These are phyloP conservation scores for Cladophialophora psammophila DNA, from an alignment of 2,329 filamentous ascomycete species.

Conservation along the genomic window DNA sequence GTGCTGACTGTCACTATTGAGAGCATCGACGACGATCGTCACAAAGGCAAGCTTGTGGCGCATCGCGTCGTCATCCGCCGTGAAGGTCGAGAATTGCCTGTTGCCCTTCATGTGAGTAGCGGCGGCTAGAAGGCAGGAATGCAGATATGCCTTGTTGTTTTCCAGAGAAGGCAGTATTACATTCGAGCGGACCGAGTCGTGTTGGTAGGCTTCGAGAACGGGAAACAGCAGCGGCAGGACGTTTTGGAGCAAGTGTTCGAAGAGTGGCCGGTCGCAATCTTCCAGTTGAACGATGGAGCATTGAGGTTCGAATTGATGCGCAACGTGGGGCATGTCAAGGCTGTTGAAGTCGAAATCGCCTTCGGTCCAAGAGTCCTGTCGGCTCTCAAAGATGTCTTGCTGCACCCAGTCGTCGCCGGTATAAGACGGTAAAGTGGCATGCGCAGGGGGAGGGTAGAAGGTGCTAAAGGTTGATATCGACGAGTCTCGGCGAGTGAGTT, in stretches of 20 bases:
- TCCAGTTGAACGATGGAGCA: conserved; percentile 75
- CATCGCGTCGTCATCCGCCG: conserved; percentile 81
- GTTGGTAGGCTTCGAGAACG: conserved; percentile 87
- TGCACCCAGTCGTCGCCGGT: conserved; percentile 73
- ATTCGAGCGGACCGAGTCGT: conserved; percentile 79
- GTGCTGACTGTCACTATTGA: conserved; percentile 81
- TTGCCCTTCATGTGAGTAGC: conserved; percentile 90
- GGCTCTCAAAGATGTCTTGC: conserved; percentile 56
- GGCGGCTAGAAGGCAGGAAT: conserved; percentile 93
- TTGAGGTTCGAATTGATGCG: conserved; percentile 59
- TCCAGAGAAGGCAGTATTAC: conserved; percentile 87
- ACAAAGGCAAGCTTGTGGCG: conserved; percentile 90
- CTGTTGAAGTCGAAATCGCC: conserved; percentile 77
- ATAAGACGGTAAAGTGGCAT: conserved; percentile 70
- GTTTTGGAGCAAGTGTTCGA: conserved; percentile 89
- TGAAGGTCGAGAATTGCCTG: conserved; percentile 46
- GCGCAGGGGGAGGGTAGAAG: conserved; percentile 76
- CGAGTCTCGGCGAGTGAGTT: conserved; percentile 84
- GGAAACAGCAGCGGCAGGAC: conserved; percentile 91
- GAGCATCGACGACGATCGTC: conserved; percentile 80
- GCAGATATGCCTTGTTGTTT: conserved; percentile 89
- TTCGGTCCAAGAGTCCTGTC: conserved; percentile 69
- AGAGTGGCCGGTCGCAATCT: conserved; percentile 82
- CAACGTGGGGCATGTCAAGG: conserved; percentile 78
- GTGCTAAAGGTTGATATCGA: conserved; percentile 92